Evolutionary conservation across 805 yeast genomes (phyloP).

Genomic region (Maudiozyma barnettii): DNA sequence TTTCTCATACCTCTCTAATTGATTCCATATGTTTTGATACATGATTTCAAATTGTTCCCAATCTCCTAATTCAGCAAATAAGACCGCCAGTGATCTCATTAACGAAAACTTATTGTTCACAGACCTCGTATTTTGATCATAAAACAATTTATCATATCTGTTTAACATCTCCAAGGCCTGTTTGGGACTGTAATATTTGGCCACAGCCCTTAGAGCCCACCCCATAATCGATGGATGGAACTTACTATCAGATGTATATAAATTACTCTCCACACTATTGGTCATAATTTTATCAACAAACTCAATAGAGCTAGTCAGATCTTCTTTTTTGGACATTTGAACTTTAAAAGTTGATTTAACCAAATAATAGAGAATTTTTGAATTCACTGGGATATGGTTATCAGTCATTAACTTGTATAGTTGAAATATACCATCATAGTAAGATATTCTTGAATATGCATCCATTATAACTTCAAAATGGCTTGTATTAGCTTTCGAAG

Average conservation of each 20-base stretch:
- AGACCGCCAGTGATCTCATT: slow-evolving; percentile 26
- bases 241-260: slow-evolving; percentile 14
- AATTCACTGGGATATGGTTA: slow-evolving; percentile 16
- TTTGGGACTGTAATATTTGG: slow-evolving; percentile 25
- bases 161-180: slow-evolving; percentile 28
- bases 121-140: slow-evolving; percentile 16
- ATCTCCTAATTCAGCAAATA: slow-evolving; percentile 26
- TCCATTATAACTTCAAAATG: slow-evolving; percentile 29
- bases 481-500: slow-evolving; percentile 8
- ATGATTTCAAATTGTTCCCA: slow-evolving; percentile 24
- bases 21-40: slow-evolving; percentile 14
- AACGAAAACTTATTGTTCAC: slow-evolving; percentile 21
- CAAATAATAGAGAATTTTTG: slow-evolving; percentile 24
- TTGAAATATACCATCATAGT: slow-evolving; percentile 21
- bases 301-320: slow-evolving; percentile 23
- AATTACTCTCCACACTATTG: slow-evolving; percentile 15
- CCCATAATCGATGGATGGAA: slow-evolving; percentile 30
- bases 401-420: slow-evolving; percentile 23
- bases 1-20: slow-evolving; percentile 12
- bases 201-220: slow-evolving; percentile 29
- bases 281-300: slow-evolving; percentile 27
- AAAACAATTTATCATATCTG: slow-evolving; percentile 23
- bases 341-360: slow-evolving; percentile 26
- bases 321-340: slow-evolving; percentile 21
- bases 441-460: slow-evolving; percentile 20